Base-by-base conservation (phyloP, 2,329 filamentous ascomycete genomes). In the Arthrobotrys musiformis region DNA sequence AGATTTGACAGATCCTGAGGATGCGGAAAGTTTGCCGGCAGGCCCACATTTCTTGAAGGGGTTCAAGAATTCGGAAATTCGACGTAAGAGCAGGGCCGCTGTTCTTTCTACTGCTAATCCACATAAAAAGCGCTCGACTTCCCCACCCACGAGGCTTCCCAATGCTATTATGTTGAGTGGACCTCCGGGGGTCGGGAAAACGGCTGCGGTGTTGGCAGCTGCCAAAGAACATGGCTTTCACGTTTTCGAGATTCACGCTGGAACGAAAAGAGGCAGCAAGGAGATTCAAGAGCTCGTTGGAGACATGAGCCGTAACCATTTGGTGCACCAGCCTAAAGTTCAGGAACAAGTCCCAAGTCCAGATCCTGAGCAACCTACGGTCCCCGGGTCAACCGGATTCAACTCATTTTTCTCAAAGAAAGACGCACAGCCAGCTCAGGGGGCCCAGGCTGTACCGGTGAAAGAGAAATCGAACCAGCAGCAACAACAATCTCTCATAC, bases 291-390 rank as follows among this genome's bases (percentile, higher is more conserved):
- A 99, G 81, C 92, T 89, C 80, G 93, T 99, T 50, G 96, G 95
- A 44, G 93, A 99, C 83, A 98, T 99, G 94, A 95, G 93, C 2
- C 90, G 91, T 78, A 98, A 99, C 81, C 95, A 99, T 83, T 87
- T 97, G 1, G 94, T 99, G 19, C 89, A 90, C 79, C 86, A 86
- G 48, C 63, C 82, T 7, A 82, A 83, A 40, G 76, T 72, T 0
- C 77, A 81, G 7, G 81, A 80, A 15, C 78, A 77, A 7, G 80
- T 81, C 15, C 81, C 83, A 9, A 13, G 17, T 11, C 17, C 52
- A 1, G 52, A 61, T 30, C 81, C 82, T 19, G 82, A 83, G 7
- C 81, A 83, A 19, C 78, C 81, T 4, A 83, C 86, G 44, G 67
- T 37, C 13, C 0, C 50, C 28, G 19, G 35, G 15, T 13, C 60